phyloP scores from a whole-genome alignment of 2,329 filamentous ascomycete genomes.

The Talaromyces islandicus region DNA sequence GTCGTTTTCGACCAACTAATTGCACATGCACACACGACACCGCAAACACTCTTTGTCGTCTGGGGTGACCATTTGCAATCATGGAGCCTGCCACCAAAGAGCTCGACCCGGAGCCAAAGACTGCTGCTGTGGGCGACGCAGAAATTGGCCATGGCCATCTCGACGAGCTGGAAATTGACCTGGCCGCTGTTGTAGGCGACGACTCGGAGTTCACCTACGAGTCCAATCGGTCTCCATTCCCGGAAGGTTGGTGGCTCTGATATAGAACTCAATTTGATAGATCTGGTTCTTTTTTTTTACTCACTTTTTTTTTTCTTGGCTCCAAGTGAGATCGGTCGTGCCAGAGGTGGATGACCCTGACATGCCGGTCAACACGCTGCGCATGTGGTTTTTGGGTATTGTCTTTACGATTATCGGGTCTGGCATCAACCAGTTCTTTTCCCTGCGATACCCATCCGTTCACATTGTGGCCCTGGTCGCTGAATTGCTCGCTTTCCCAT shows the following conservation, averaged over 20 bases:
- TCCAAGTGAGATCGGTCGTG: constrained; percentile 19
- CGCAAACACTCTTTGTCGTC: neutral
- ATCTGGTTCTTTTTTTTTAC: neutral
- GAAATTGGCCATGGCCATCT: constrained; percentile 2
- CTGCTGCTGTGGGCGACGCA: neutral
- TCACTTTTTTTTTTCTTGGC: constrained; percentile 8
- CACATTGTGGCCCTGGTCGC: constrained; percentile 41
- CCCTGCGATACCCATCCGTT: constrained; percentile 40
- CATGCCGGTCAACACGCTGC: constrained; percentile 23
- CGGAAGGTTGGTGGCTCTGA: constrained; percentile 11
- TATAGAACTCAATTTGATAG: neutral
- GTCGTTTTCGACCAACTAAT: neutral
- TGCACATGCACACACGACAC: neutral
- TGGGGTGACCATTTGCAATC: neutral
- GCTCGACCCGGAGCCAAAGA: neutral
- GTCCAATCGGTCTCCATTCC: constrained; percentile 22
- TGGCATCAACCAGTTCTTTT: constrained; percentile 43
- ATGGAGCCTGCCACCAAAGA: constrained; percentile 3
- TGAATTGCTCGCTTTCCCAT: constrained; percentile 38
- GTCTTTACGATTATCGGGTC: constrained; percentile 41
- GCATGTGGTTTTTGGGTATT: constrained; percentile 40
- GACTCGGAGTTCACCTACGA: constrained; percentile 13
- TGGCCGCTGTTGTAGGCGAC: constrained; percentile 7
- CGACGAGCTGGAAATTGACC: constrained; percentile 10
- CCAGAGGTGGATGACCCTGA: constrained; percentile 22